Evolutionary conservation across 495 filamentous ascomycete species (phyloP).

Genomic region (Talaromyces adpressus): DNA sequence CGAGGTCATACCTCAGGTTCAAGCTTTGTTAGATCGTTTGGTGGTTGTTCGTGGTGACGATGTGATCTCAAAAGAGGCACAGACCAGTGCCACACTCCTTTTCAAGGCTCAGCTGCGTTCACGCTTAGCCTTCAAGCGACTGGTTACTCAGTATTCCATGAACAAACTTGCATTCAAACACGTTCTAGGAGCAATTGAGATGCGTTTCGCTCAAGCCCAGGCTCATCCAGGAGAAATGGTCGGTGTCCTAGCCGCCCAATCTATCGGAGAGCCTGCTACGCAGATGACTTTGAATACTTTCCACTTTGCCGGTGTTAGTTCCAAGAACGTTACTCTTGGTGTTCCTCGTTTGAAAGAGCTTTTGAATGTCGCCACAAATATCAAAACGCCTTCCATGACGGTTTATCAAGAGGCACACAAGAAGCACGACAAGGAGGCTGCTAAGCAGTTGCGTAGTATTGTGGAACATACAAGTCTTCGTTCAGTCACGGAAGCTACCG

Average conservation of each 20-base stretch:
- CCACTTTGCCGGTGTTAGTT: slow-evolving; percentile 99
- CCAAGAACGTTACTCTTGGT: slow-evolving; percentile 99
- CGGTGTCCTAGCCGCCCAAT: slow-evolving; percentile 93
- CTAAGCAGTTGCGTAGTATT: slow-evolving; percentile 76
- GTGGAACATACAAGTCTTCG: slow-evolving; percentile 96
- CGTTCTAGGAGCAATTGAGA: slow-evolving; percentile 86
- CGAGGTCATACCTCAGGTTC: slow-evolving; percentile 79
- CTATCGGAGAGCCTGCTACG: slow-evolving; percentile 96
- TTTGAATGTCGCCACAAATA: slow-evolving; percentile 92
- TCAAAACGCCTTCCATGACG: slow-evolving; percentile 97
- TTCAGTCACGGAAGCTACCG: slow-evolving; percentile 80
- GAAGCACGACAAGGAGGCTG: slow-evolving; percentile 60
- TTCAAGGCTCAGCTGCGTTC: slow-evolving; percentile 90
- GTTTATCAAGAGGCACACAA: slow-evolving; percentile 67
- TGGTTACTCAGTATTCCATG: slow-evolving; percentile 75
- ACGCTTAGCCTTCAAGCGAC: slow-evolving; percentile 81
- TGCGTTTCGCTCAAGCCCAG: slow-evolving; percentile 68
- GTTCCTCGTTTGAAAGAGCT: slow-evolving; percentile 99
- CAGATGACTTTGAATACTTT: slow-evolving; percentile 99
- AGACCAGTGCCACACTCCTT: slow-evolving; percentile 76
- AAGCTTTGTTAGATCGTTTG: slow-evolving; percentile 65
- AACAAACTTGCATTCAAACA: slow-evolving; percentile 92
- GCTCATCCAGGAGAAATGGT: slow-evolving; percentile 97
- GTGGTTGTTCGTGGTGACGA: slow-evolving; percentile 82
- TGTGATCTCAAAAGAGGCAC: slow-evolving; percentile 72